Conservation (phyloP, 768 basidiomycete species). For the Termitomyces sp. region DNA sequence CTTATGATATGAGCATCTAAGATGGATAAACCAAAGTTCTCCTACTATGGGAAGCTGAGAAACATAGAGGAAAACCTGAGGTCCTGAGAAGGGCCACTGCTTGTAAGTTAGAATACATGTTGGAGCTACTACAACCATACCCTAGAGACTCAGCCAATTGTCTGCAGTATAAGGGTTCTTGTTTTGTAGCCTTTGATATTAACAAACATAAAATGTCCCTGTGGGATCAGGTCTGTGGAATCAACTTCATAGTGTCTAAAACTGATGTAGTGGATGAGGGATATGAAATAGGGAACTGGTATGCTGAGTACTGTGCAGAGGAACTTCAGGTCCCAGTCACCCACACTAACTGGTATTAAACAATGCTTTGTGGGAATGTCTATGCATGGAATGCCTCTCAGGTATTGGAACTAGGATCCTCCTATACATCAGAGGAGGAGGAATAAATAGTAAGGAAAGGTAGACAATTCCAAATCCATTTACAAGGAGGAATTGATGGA, state of each 20-base stretch:
- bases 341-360: background rate
- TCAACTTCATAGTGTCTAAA: background rate
- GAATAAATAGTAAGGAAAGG: fast-evolving
- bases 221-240: background rate
- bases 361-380: background rate
- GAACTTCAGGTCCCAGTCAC: fast-evolving
- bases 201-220: background rate
- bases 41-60: background rate
- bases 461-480: background rate
- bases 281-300: background rate
- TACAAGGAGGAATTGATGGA: fast-evolving
- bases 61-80: background rate
- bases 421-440: fast-evolving
- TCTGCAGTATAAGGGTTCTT: background rate
- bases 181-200: background rate
- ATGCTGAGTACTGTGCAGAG: background rate
- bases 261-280: fast-evolving
- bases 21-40: fast-evolving
- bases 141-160: background rate
- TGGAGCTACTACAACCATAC: background rate
- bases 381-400: background rate
- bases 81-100: background rate
- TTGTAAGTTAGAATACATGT: background rate
- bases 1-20: background rate
- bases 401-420: background rate